Conservation (phyloP, 805 yeast genomes). For the Metschnikowia kofuensis region DNA sequence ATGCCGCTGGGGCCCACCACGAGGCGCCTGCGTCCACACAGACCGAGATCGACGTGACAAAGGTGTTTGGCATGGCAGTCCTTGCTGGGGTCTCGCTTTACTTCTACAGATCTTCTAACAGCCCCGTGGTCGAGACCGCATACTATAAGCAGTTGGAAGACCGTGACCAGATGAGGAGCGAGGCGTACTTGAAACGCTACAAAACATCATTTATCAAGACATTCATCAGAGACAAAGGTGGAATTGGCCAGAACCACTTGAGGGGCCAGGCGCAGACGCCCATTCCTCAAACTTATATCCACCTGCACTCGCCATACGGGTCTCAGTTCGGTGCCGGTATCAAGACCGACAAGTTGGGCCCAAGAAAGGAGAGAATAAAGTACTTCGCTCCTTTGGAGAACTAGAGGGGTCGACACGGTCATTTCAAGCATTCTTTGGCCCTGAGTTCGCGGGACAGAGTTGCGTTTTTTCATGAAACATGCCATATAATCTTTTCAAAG, state of each 20-base stretch:
- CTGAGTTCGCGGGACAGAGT: too few species aligned
- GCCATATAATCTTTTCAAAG: too few species aligned
- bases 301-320: constrained; percentile 40
- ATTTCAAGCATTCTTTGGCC: too few species aligned
- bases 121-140: constrained; percentile 37
- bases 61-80: constrained; percentile 41
- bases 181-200: constrained; percentile 36
- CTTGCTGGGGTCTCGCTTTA: constrained; percentile 34
- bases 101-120: constrained; percentile 20
- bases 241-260: constrained; percentile 42
- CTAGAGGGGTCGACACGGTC: constrained; percentile 1
- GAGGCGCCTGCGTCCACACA: constrained; percentile 17
- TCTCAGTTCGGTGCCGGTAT: constrained; percentile 44
- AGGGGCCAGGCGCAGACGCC: constrained; percentile 32
- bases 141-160: constrained; percentile 33
- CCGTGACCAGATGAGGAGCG: constrained; percentile 34
- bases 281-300: constrained; percentile 33
- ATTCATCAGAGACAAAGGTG: constrained; percentile 44
- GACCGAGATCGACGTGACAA: constrained; percentile 37
- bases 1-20: constrained; percentile 16
- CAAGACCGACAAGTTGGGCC: constrained; percentile 41
- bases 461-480: too few species aligned
- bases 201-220: constrained; percentile 41
- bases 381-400: constrained; percentile 37
- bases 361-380: constrained; percentile 42